Percentiles rank a stretch among this genome's conserved stretches.
These are phyloP conservation scores for Xerocomus brunneocitrinus DNA, from an alignment of 768 basidiomycete species.

Conservation along the genomic window DNA sequence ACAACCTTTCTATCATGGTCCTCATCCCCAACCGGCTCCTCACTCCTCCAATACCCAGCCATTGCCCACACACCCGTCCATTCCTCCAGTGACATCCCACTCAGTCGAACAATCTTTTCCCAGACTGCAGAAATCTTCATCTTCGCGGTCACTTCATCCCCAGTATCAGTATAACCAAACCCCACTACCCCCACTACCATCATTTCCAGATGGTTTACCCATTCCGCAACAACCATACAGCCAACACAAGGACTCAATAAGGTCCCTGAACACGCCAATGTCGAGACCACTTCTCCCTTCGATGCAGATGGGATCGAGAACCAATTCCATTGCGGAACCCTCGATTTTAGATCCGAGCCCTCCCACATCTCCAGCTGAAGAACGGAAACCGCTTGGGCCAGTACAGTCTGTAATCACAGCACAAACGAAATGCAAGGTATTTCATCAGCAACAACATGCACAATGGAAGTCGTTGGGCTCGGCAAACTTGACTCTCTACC, in stretches of 20 bases:
- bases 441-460: constrained; percentile 91
- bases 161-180: constrained; percentile 43
- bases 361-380: constrained; percentile 72
- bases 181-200: constrained; percentile 36
- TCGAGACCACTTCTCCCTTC: constrained; percentile 59
- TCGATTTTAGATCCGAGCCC: constrained; percentile 73
- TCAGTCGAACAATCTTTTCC: constrained; percentile 44
- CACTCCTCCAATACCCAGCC: constrained; percentile 10
- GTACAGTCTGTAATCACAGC: constrained; percentile 75
- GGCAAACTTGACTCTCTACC: constrained; percentile 83
- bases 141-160: constrained; percentile 54
- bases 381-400: constrained; percentile 55
- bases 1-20: constrained; percentile 8
- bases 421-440: constrained; percentile 97
- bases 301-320: constrained; percentile 48
- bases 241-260: constrained; percentile 19
- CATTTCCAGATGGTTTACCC: constrained; percentile 31
- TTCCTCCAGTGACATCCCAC: constrained; percentile 22
- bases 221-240: constrained; percentile 25
- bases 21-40: constrained; percentile 16
- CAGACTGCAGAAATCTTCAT: constrained; percentile 47
- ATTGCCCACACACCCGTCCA: constrained; percentile 9
- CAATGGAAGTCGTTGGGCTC: constrained; percentile 96
- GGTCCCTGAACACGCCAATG: constrained; percentile 35
- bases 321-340: constrained; percentile 46